Conservation (phyloP, 163 green algal genomes). For the Chloroidium sp. region DNA sequence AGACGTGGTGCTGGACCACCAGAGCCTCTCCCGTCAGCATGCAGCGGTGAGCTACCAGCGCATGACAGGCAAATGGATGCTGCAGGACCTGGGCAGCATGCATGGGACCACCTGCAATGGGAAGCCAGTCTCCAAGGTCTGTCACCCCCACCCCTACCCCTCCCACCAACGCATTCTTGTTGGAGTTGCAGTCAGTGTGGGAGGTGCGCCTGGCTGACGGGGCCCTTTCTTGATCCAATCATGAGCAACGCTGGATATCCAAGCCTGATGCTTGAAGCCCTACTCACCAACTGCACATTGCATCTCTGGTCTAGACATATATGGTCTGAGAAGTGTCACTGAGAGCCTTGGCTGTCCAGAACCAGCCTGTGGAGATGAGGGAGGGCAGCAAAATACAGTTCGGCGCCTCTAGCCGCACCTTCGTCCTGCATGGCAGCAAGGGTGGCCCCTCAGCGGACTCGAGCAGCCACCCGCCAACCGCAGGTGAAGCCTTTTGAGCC, state of each 20-base stretch:
- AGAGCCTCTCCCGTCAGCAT: slow-evolving; percentile 35
- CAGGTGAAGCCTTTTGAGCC: too few species aligned
- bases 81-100: slow-evolving; percentile 31
- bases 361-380: slow-evolving; percentile 16
- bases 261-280: background rate
- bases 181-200: background rate
- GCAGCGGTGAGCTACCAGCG: slow-evolving; percentile 30
- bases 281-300: background rate
- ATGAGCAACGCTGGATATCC: background rate
- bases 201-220: too few species aligned
- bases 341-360: slow-evolving; percentile 5
- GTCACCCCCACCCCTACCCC: background rate
- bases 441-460: too few species aligned
- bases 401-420: slow-evolving; percentile 23
- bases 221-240: too few species aligned
- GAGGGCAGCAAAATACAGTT: slow-evolving; percentile 21
- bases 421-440: slow-evolving; percentile 3
- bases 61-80: slow-evolving; percentile 13
- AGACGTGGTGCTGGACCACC: slow-evolving; percentile 42
- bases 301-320: background rate
- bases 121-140: slow-evolving; percentile 19
- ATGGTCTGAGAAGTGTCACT: background rate
- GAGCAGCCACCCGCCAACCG: too few species aligned
- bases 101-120: slow-evolving; percentile 32
- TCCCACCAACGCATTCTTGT: background rate